phyloP scores from a whole-genome alignment of 805 yeast genomes.

The Monosporozyma solicola region DNA sequence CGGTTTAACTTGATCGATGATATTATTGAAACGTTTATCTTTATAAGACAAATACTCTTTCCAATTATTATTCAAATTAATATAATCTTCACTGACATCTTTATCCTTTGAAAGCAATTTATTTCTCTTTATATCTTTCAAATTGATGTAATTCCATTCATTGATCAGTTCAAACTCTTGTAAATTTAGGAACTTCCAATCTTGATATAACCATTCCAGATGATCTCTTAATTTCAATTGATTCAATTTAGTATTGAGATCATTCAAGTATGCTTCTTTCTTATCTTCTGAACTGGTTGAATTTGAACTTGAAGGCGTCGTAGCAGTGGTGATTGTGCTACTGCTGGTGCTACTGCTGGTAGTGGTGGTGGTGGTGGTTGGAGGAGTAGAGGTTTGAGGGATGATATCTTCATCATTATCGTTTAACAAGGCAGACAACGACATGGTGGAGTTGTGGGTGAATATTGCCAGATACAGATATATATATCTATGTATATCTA shows the following conservation, averaged over 20 bases:
- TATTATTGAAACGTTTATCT: neutral
- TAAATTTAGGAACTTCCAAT: conserved; percentile 28
- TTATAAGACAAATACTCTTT: neutral
- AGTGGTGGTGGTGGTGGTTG: neutral
- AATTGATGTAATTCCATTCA: conserved; percentile 17
- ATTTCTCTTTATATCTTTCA: neutral
- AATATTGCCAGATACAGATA: no score
- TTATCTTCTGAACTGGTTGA: neutral
- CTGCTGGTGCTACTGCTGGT: neutral
- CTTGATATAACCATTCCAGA: conserved; percentile 23
- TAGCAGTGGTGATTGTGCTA: neutral
- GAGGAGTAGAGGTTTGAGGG: neutral
- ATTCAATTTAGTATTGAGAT: conserved; percentile 15
- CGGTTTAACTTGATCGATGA: neutral
- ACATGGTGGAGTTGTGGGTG: conserved; percentile 12
- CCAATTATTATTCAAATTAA: neutral
- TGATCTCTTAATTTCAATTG: conserved; percentile 17
- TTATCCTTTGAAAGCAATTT: neutral
- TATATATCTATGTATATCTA: no score
- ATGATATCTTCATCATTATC: conserved; percentile 18
- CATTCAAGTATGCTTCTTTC: neutral
- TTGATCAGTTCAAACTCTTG: conserved; percentile 31
- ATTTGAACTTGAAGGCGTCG: neutral
- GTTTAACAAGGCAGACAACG: conserved; percentile 24
- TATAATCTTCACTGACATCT: neutral